Percentiles rank a stretch among this genome's conserved stretches.
phyloP scores from a whole-genome alignment of 192 early-diverging fungal species.

The Coemansia aciculifera region DNA sequence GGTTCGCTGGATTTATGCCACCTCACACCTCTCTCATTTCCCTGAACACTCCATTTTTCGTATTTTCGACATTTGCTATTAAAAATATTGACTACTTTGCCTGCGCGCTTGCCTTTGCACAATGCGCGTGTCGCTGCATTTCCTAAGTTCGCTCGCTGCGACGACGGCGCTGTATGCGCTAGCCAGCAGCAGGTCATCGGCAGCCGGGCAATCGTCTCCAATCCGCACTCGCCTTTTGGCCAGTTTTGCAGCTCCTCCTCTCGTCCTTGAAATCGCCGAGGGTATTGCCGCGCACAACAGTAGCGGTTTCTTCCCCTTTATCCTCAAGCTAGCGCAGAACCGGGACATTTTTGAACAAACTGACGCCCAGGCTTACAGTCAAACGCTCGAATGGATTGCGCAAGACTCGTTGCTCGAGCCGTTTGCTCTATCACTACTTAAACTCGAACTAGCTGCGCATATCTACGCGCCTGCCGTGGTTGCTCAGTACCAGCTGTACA shows the following conservation, averaged over 20 bases:
- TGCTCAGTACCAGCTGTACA: constrained; percentile 81
- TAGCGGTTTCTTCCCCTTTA: constrained; percentile 63
- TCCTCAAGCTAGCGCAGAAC: constrained; percentile 57
- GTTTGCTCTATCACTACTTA: constrained; percentile 61
- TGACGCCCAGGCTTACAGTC: constrained; percentile 55
- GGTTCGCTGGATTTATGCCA: constrained; percentile 1
- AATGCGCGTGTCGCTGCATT: constrained; percentile 6
- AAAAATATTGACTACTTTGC: neutral
- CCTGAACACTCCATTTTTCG: neutral
- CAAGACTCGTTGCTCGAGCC: constrained; percentile 40
- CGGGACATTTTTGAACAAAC: constrained; percentile 26
- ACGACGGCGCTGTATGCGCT: constrained; percentile 8
- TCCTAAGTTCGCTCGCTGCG: constrained; percentile 18
- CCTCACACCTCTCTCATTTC: neutral
- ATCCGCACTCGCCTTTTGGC: constrained; percentile 35
- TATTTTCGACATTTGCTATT: neutral
- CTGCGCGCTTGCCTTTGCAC: neutral
- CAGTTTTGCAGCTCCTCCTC: constrained; percentile 66
- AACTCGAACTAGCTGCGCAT: constrained; percentile 70
- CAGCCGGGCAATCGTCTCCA: constrained; percentile 9
- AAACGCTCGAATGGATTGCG: constrained; percentile 56
- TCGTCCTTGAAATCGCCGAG: constrained; percentile 77
- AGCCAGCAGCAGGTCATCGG: neutral
- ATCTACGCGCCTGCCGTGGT: constrained; percentile 75
- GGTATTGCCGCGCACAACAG: constrained; percentile 64